Evolutionary conservation across 441 rosid genomes (phyloP).

Genomic region (Arabidopsis hybrid): DNA sequence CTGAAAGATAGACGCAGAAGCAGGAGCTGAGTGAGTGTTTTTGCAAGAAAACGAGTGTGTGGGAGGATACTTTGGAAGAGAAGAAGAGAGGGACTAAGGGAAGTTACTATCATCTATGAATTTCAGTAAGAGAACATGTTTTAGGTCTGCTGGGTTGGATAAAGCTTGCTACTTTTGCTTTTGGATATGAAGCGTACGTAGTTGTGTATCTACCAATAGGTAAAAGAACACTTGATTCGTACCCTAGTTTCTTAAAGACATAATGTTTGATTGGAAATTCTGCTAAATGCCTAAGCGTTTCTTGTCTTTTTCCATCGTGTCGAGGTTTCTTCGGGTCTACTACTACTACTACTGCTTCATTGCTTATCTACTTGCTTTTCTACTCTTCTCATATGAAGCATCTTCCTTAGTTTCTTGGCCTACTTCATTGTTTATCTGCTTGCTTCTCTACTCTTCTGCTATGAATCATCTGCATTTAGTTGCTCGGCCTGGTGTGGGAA

Average conservation of each 20-base stretch:
- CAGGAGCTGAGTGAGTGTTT: slow-evolving; percentile 69
- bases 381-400: slow-evolving; percentile 56
- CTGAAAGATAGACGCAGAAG: slow-evolving; percentile 82
- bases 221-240: slow-evolving; percentile 39
- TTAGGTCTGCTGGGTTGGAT: slow-evolving; percentile 69
- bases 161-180: slow-evolving; percentile 59
- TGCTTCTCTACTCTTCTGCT: slow-evolving; percentile 22
- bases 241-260: slow-evolving; percentile 50
- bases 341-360: slow-evolving; percentile 37
- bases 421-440: slow-evolving; percentile 41
- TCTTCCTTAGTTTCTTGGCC: slow-evolving; percentile 60
- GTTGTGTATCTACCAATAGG: slow-evolving; percentile 46
- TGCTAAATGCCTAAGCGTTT: slow-evolving; percentile 71
- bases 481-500: slow-evolving; percentile 55
- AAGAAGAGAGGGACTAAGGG: slow-evolving; percentile 48
- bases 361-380: slow-evolving; percentile 39
- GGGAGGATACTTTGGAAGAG: slow-evolving; percentile 43
- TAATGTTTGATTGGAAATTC: slow-evolving; percentile 38
- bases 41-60: slow-evolving; percentile 34
- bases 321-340: slow-evolving; percentile 89
- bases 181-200: slow-evolving; percentile 47
- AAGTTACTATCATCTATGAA: slow-evolving; percentile 71
- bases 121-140: slow-evolving; percentile 68
- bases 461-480: slow-evolving; percentile 45
- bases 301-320: slow-evolving; percentile 59